Evolutionary conservation across 1,284 basidiomycete species (phyloP).

Genomic region (Malassezia slooffiae): DNA sequence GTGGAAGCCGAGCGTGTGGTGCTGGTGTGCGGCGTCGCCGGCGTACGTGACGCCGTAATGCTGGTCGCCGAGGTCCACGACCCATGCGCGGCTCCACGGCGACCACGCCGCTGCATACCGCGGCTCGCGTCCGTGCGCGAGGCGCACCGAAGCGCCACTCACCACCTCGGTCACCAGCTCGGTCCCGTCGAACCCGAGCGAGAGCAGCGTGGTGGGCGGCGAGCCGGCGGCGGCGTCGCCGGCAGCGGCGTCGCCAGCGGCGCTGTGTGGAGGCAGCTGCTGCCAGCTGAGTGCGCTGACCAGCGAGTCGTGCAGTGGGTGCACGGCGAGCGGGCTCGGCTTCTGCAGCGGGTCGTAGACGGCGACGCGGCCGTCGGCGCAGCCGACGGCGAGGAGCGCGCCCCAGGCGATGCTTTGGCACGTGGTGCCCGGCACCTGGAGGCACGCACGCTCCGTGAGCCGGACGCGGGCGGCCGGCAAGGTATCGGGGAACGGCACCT

Average conservation of each 20-base stretch:
- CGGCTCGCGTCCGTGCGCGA: conserved; percentile 11
- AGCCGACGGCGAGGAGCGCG: conserved; percentile 3
- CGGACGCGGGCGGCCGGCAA: too few relatives aligned
- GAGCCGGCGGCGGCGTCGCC: not conserved
- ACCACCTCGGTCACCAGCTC: conserved; percentile 5
- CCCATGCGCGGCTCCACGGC: conserved; percentile 9
- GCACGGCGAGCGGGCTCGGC: not conserved
- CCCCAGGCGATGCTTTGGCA: conserved; percentile 6
- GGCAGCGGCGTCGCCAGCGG: too few relatives aligned
- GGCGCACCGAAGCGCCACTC: conserved; percentile 1
- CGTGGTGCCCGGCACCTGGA: not conserved
- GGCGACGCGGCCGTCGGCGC: conserved; percentile 1
- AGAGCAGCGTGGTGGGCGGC: conserved; percentile 6
- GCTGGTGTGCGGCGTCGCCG: conserved; percentile 8
- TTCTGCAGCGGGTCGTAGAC: conserved; percentile 1
- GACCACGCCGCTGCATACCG: conserved; percentile 11
- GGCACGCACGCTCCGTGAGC: too few relatives aligned
- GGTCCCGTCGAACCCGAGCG: conserved; percentile 11
- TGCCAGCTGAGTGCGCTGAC: conserved; percentile 13
- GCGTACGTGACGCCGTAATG: conserved; percentile 11
- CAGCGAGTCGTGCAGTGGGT: conserved; percentile 10
- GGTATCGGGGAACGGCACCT: not conserved
- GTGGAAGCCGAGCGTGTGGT: conserved; percentile 14
- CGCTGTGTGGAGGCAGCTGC: conserved; percentile 4
- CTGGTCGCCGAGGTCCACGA: conserved; percentile 10